phyloP scores from a whole-genome alignment of 495 filamentous ascomycete species.

The Hypoxylon rickii region DNA sequence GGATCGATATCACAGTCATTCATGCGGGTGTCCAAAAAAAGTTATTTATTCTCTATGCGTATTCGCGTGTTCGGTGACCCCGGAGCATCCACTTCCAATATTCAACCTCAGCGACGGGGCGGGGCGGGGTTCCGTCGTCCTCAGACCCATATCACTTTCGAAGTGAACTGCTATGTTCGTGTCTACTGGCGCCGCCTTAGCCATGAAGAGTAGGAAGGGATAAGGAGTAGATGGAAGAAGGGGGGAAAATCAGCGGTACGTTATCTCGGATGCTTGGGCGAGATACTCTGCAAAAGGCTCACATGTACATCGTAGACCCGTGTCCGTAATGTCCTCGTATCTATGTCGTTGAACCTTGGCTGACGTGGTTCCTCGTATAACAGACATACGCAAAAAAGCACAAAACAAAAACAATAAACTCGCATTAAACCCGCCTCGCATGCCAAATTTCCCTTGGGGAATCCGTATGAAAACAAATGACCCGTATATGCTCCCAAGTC shows the following conservation, averaged over 20 bases:
- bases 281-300: no score
- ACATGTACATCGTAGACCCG: no score
- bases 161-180: slow-evolving; percentile 8
- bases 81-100: no score
- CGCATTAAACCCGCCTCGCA: not conserved
- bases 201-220: no score
- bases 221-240: no score
- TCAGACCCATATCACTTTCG: not conserved
- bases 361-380: not conserved
- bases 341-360: not conserved
- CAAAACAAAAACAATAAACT: not conserved
- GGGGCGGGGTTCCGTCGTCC: not conserved
- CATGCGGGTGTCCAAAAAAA: no score
- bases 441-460: not conserved
- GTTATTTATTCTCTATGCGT: slow-evolving; percentile 17
- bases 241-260: no score
- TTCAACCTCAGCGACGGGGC: not conserved
- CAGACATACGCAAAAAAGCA: not conserved
- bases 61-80: slow-evolving; percentile 10
- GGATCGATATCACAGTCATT: no score
- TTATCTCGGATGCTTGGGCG: no score
- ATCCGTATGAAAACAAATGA: slow-evolving; percentile 8
- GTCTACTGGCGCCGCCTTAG: slow-evolving; percentile 5
- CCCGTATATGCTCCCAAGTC: slow-evolving; percentile 20
- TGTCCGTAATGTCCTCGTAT: no score